These are phyloP conservation scores for Podaxis sp. DNA, from an alignment of 768 basidiomycete species.

Conservation along the genomic window DNA sequence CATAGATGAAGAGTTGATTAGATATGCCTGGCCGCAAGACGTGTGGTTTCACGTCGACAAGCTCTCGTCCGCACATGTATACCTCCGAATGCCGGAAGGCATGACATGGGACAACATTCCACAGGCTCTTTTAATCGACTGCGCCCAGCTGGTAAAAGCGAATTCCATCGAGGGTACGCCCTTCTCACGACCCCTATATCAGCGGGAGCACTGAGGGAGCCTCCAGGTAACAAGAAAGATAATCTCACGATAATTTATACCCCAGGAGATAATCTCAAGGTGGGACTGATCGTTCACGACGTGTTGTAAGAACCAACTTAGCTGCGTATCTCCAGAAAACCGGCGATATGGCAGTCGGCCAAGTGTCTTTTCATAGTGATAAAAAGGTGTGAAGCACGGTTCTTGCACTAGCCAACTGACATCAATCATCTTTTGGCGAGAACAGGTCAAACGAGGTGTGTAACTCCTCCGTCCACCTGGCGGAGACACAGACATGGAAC, in stretches of 20 bases:
- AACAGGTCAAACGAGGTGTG: slow-evolving; percentile 76
- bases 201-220: background rate
- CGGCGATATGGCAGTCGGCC: slow-evolving; percentile 95
- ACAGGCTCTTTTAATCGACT: slow-evolving; percentile 69
- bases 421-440: background rate
- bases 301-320: background rate
- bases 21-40: slow-evolving; percentile 86
- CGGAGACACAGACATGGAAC: background rate
- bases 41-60: slow-evolving; percentile 98
- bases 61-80: slow-evolving; percentile 94
- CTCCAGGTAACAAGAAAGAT: slow-evolving; percentile 90
- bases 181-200: background rate
- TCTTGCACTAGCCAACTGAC: background rate
- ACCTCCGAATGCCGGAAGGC: slow-evolving; percentile 80
- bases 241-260: slow-evolving; percentile 93
- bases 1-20: slow-evolving; percentile 92
- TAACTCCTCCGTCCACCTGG: background rate
- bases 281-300: slow-evolving; percentile 22
- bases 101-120: slow-evolving; percentile 92
- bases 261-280: slow-evolving; percentile 89
- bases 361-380: slow-evolving; percentile 92
- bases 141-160: slow-evolving; percentile 94
- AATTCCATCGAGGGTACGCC: slow-evolving; percentile 89
- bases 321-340: slow-evolving; percentile 62
- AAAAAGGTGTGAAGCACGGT: slow-evolving; percentile 53